Evolutionary conservation across 306 rosid genomes (phyloP), one percentile per base, ranked within the genome.

Genomic region (Cercis canadensis): DNA sequence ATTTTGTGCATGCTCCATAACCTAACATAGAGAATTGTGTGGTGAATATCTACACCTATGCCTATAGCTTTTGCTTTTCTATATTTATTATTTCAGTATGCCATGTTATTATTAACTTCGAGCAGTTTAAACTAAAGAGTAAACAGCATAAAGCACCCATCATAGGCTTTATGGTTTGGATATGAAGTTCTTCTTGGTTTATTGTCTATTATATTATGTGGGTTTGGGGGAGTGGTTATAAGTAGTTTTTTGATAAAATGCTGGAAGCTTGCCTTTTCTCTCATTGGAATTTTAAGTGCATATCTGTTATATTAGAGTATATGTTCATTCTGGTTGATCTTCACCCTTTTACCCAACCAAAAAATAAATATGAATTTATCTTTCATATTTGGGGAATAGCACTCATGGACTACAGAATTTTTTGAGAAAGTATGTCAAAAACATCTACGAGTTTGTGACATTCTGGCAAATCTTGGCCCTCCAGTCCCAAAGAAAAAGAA

Each of bases 191-290:
- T 24, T 24, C 29, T 24, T 24, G 29, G 29, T 24, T 24, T 24
- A 1, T 24, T 24, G 29, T 3, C 29, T 24, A 3, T 24, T 24
- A 24, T 24, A 24, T 24, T 24, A 24, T 24, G 3, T 3, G 1
- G 29, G 29, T 24, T 24, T 24, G 29, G 29, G 3, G 29, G 29
- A n/a, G 29, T 63, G 40, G 12, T 44, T 70, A 32, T 32, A 18
- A 56, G 45, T 17, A 58, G 62, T 10, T 67, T 57, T 21, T 68
- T 49, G 10, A 57, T 50, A 11, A 65, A 46, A 47, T 66, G 51
- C 44, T 10, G 51, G 24, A 61, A 52, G 8, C 52, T 61, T 52
- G 40, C 18, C 31, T 29, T 59, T 29, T 16, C 29, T 51, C 37
- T 10, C 19, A 51, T 51, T 41, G 59, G 65, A 60, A 43, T 37